Base-by-base conservation (phyloP, 768 basidiomycete species). In the Heimioporus sp. region DNA sequence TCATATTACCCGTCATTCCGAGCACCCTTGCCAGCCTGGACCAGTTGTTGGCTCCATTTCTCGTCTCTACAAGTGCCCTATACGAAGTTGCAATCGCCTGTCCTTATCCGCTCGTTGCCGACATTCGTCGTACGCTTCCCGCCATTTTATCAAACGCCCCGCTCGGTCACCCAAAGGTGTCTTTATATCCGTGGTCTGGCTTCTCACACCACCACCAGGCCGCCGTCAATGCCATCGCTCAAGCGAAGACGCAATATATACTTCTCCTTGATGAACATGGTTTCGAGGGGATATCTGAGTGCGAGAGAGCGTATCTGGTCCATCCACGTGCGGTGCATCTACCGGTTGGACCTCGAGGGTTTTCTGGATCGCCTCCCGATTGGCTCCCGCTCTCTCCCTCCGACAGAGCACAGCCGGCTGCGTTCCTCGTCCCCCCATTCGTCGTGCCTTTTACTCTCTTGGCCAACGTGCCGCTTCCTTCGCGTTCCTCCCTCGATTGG, bases 371-470 rank as follows among this genome's bases (percentile, higher is more conserved):
- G 3, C 48, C 64, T 11, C 52, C 43, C 28, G 64, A 68, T 49
- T 57, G 56, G 34, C 65, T 71, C n/a, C 74, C 66, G 43, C 52
- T 76, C 39, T 46, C 55, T n/a, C 62, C 71, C 6, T 65, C 69
- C 10, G 59, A 61, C 0, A 52, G 54, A 9, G 61, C 69, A 19
- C 72, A 72, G 30, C 63, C 74, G 21, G 82, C 79, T 3, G 63
- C 70, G 4, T 82, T 79, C 63, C 69, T 89, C 3, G 60, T 80
- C 3, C 87, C 87, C 15, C 87, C 87, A 3, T 82, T 88, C 54
- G 69, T 84, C 7, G 56, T 80, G 30, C 78, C 78, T 10, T 44
- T 59, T 1, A 38, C 20, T 32, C 61, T 69, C 21, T 48, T 75
- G 15, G 52, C 49, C 7, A 15, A 30, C 3, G 40, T 70, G 11